These are phyloP conservation scores for Podaxis sp. DNA, from an alignment of 768 basidiomycete species.

Conservation along the genomic window DNA sequence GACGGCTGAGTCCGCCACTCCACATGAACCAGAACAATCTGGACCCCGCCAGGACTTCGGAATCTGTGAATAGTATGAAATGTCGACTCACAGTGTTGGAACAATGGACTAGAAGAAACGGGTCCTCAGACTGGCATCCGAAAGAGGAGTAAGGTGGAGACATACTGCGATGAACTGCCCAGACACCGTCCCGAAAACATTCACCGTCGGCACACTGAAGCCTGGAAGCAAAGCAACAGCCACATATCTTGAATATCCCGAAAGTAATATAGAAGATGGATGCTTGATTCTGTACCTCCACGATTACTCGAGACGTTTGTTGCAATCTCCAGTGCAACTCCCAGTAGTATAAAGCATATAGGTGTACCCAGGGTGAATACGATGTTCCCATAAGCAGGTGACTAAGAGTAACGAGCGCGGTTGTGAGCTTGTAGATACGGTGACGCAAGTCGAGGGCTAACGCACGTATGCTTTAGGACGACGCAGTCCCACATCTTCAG, in stretches of 20 bases:
- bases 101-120: constrained; percentile 49
- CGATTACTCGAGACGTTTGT: constrained; percentile 38
- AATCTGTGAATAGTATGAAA: not conserved
- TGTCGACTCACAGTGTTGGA: constrained; percentile 41
- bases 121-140: not conserved
- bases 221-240: constrained; percentile 32
- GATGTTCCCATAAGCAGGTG: constrained; percentile 33
- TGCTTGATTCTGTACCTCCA: constrained; percentile 33
- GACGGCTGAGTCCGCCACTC: too few species aligned
- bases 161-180: constrained; percentile 43
- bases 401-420: constrained; percentile 18
- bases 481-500: constrained; percentile 24
- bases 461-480: constrained; percentile 44
- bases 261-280: not conserved
- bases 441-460: not conserved
- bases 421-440: not conserved
- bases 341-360: constrained; percentile 43
- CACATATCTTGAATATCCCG: not conserved
- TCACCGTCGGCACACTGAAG: constrained; percentile 53
- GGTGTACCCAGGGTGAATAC: constrained; percentile 37
- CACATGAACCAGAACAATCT: not conserved
- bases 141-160: not conserved
- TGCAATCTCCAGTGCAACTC: constrained; percentile 46
- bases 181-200: constrained; percentile 49
- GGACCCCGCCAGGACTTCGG: not conserved